Evolutionary conservation across 139 green algal genomes (phyloP).

Genomic region (Choricystis sp.): DNA sequence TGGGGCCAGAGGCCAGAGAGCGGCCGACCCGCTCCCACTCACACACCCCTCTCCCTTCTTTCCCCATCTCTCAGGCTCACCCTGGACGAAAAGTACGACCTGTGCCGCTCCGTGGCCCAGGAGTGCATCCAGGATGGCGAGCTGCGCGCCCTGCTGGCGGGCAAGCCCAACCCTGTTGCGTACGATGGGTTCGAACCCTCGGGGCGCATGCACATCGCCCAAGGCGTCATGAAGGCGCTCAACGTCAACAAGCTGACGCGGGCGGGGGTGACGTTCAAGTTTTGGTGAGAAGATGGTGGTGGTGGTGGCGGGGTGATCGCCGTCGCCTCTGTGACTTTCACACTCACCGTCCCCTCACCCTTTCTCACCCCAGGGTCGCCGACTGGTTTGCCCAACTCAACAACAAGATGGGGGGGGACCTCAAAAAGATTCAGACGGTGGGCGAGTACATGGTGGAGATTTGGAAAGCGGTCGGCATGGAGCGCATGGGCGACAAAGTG

Average conservation of each 20-base stretch:
- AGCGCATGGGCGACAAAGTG: constrained; percentile 43
- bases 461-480: constrained; percentile 97
- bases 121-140: constrained; percentile 91
- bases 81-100: constrained; percentile 68
- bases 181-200: constrained; percentile 99
- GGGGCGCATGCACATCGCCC: constrained; percentile 97
- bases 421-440: constrained; percentile 97
- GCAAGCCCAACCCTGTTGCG: constrained; percentile 70
- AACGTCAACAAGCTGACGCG: constrained; percentile 99
- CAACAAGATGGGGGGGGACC: constrained; percentile 96
- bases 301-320: neutral
- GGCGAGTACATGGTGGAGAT: constrained; percentile 98
- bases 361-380: constrained; percentile 40
- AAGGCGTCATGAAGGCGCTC: constrained; percentile 95
- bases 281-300: constrained; percentile 40
- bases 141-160: constrained; percentile 65
- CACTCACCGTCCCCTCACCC: neutral
- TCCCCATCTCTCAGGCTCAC: constrained; percentile 33
- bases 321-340: neutral
- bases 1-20: neutral
- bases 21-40: neutral
- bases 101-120: constrained; percentile 66
- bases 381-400: constrained; percentile 95
- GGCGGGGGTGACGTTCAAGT: constrained; percentile 88
- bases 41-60: neutral